Conservation (phyloP, 768 basidiomycete species). For the Tricholoma furcatifolium region DNA sequence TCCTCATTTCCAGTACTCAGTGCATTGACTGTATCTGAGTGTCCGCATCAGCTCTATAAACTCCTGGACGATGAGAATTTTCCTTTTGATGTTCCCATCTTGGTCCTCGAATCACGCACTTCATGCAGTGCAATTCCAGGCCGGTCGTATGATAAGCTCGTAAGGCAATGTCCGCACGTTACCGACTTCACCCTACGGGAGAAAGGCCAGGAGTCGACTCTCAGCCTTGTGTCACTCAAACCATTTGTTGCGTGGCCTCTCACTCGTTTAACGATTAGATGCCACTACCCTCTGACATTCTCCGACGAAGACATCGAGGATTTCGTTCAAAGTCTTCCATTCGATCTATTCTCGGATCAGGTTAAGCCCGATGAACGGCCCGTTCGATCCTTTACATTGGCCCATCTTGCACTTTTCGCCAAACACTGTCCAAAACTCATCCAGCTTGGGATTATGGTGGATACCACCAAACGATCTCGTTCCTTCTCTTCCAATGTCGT, state of each 20-base stretch:
- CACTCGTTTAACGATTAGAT: too few relatives aligned
- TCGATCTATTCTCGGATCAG: not conserved
- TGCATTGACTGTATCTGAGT: not conserved
- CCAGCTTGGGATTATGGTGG: not conserved
- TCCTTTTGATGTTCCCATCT: not conserved
- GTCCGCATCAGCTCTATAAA: not conserved
- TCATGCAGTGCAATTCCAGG: not conserved
- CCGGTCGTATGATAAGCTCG: not conserved
- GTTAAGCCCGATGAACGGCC: too few relatives aligned
- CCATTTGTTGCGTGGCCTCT: too few relatives aligned
- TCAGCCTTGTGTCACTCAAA: too few relatives aligned
- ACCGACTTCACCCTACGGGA: not conserved
- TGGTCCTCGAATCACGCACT: not conserved
- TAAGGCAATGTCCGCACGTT: not conserved
- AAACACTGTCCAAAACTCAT: not conserved
- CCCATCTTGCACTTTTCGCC: not conserved
- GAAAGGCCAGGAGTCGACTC: not conserved
- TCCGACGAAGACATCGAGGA: too few relatives aligned
- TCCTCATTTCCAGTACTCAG: not conserved
- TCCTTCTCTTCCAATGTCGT: too few relatives aligned
- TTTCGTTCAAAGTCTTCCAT: too few relatives aligned
- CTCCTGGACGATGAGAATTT: not conserved
- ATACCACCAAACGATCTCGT: too few relatives aligned
- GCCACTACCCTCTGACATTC: too few relatives aligned
- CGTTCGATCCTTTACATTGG: not conserved